Evolutionary conservation across 75 land plant genomes (phyloP), one percentile per base, ranked within the genome.

Genomic region (Selaginella tamariscina): DNA sequence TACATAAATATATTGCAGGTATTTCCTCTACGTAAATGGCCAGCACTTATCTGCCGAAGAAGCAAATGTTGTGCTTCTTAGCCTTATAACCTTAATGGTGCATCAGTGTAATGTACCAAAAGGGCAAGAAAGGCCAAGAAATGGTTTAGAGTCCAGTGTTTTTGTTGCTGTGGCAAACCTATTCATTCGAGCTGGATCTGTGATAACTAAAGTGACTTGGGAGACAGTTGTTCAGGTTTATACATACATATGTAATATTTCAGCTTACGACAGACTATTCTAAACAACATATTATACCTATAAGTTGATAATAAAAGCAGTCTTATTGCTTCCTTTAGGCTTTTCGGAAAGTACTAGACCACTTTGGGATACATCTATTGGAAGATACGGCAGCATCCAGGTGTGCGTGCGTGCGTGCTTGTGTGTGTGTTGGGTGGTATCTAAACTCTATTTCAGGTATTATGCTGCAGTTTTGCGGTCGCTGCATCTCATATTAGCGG

Each of bases 401-500:
- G 69, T 68, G 23, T 27, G 69, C 39, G 23, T 24, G 9, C 54
- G 1, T 29, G 0, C 30, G 23, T 15, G 1, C 9, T 1, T 26
- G 30, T 56, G 59, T 69, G 32, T 32, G 21, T 9, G 26, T 22
- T 9, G 15, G 63, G 22, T 59, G 27, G 5, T 8, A 9, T 59
- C 21, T 8, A 9, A 59, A 22, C 27, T 9, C 8, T 2, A 59
- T 26, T 22, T n/a, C 81, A 94, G 98, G 76, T 85, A 76, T 70
- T 95, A 85, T 85, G 32, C 82, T 27, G 78, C 84, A 26, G 66
- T 90, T 70, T 75, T 95, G 67, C 79, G 77, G 31, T 83, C 86
- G 75, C 78, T 87, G 33, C 96, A 91, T 67, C 54, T 87, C 71
- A 80, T 90, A 57, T 73, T 95, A 32, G 67, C 78, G 54, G 79